Evolutionary conservation across 202 grass and related monocot genomes (phyloP).

Genomic region (Sporobolus alterniflorus): DNA sequence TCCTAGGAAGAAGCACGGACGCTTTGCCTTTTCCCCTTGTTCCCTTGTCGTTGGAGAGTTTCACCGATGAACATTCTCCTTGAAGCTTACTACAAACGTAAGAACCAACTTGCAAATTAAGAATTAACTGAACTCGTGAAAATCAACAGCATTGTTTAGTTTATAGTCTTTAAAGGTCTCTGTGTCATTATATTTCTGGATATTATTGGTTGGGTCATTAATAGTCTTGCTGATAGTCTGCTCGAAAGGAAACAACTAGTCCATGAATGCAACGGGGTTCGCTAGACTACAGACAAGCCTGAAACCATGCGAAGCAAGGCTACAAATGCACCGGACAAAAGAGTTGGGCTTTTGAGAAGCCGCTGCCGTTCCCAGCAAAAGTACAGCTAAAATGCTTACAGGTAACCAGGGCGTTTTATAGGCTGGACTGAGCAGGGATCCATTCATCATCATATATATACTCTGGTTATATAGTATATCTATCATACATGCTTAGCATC

Average conservation of each 20-base stretch:
- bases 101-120: not conserved
- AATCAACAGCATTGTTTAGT: too few relatives aligned
- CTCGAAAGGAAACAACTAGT: not conserved
- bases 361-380: conserved; percentile 32
- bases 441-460: too few relatives aligned
- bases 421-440: too few relatives aligned
- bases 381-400: conserved; percentile 39
- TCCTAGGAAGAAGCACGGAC: not conserved
- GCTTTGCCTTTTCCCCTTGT: not conserved
- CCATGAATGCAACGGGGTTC: not conserved
- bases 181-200: too few relatives aligned
- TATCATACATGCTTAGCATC: too few relatives aligned
- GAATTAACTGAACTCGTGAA: not conserved
- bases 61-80: not conserved
- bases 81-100: not conserved
- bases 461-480: not conserved
- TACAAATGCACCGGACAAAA: conserved; percentile 50
- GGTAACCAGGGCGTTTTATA: not conserved
- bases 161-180: too few relatives aligned
- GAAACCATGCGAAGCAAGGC: conserved; percentile 22
- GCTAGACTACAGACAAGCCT: conserved; percentile 30
- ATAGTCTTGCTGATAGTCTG: not conserved
- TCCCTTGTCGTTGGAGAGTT: not conserved
- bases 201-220: too few relatives aligned
- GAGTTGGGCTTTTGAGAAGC: conserved; percentile 47